A percentile compares a stretch with the other conserved stretches of the same genome.
Conservation (phyloP, 177 flowering plant genomes). For the Telopea speciosissima region DNA sequence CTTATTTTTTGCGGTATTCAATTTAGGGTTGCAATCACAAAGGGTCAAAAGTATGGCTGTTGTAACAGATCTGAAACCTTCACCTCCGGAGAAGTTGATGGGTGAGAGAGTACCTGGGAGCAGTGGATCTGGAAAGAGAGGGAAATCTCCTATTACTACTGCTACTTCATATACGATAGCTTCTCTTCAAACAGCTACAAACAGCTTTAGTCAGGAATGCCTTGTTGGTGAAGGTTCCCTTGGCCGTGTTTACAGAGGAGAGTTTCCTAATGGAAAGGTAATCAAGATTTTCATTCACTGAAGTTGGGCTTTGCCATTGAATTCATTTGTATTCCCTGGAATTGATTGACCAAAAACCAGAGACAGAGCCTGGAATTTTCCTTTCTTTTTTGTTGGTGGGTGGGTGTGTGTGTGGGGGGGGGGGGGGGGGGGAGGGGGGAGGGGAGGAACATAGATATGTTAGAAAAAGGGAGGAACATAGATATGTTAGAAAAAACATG, state of each 20-base stretch:
- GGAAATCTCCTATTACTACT: slow-evolving; percentile 72
- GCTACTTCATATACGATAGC: slow-evolving; percentile 88
- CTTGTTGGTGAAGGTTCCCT: slow-evolving; percentile 95
- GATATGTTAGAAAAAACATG: too few species aligned
- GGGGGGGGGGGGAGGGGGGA: neutral
- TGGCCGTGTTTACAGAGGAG: slow-evolving; percentile 94
- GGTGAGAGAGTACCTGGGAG: slow-evolving; percentile 45
- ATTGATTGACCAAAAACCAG: neutral
- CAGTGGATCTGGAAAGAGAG: slow-evolving; percentile 61
- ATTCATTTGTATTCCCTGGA: neutral
- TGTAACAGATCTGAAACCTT: slow-evolving; percentile 57
- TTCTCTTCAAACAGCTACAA: slow-evolving; percentile 76
- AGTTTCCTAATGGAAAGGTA: slow-evolving; percentile 91
- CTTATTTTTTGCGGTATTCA: slow-evolving; percentile 24
- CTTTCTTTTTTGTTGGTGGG: neutral
- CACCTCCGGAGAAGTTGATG: slow-evolving; percentile 54
- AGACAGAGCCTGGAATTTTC: neutral
- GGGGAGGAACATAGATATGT: neutral
- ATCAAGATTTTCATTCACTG: neutral
- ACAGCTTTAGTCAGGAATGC: slow-evolving; percentile 87
- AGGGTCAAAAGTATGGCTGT: slow-evolving; percentile 42
- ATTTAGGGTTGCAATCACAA: slow-evolving; percentile 55
- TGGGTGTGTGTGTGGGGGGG: too few species aligned
- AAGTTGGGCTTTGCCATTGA: neutral
- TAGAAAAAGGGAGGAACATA: neutral